These are phyloP conservation scores for Saturnispora zaruensis DNA, from an alignment of 805 yeast genomes.

Conservation along the genomic window DNA sequence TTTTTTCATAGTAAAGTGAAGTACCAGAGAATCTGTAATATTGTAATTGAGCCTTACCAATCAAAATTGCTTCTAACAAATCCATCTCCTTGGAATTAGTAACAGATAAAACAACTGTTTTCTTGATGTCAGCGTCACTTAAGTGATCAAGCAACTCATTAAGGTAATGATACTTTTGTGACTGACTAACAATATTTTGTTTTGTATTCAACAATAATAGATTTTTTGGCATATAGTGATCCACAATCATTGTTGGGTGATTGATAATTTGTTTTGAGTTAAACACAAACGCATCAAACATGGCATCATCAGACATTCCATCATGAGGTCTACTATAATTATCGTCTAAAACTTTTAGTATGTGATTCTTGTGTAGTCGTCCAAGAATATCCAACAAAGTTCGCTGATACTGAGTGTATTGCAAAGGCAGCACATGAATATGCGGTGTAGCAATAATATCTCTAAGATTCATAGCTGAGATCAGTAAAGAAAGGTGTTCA, in stretches of 20 bases:
- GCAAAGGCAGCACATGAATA: slow-evolving; percentile 34
- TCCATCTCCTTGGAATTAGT: slow-evolving; percentile 63
- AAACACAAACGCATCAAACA: slow-evolving; percentile 35
- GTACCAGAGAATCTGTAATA: slow-evolving; percentile 64
- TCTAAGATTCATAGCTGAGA: not conserved
- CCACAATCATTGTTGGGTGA: slow-evolving; percentile 67
- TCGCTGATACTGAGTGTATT: slow-evolving; percentile 36
- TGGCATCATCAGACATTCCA: slow-evolving; percentile 23
- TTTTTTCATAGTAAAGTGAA: slow-evolving; percentile 34
- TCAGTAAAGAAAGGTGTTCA: not conserved
- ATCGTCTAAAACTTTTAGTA: slow-evolving; percentile 6
- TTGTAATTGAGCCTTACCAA: slow-evolving; percentile 56
- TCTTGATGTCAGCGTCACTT: slow-evolving; percentile 19
- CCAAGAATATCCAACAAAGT: slow-evolving; percentile 37
- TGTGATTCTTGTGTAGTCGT: slow-evolving; percentile 31
- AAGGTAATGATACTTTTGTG: slow-evolving; percentile 52
- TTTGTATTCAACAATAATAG: slow-evolving; percentile 58
- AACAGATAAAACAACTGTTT: slow-evolving; percentile 42
- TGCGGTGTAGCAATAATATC: slow-evolving; percentile 7
- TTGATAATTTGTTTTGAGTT: slow-evolving; percentile 44
- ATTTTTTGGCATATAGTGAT: slow-evolving; percentile 69
- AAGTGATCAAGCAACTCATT: slow-evolving; percentile 38
- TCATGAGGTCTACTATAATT: not conserved
- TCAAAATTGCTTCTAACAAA: slow-evolving; percentile 63
- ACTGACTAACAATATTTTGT: slow-evolving; percentile 40